These are phyloP conservation scores for Saussurea involucrata DNA, from an alignment of 129 eudicot species.

Conservation along the genomic window DNA sequence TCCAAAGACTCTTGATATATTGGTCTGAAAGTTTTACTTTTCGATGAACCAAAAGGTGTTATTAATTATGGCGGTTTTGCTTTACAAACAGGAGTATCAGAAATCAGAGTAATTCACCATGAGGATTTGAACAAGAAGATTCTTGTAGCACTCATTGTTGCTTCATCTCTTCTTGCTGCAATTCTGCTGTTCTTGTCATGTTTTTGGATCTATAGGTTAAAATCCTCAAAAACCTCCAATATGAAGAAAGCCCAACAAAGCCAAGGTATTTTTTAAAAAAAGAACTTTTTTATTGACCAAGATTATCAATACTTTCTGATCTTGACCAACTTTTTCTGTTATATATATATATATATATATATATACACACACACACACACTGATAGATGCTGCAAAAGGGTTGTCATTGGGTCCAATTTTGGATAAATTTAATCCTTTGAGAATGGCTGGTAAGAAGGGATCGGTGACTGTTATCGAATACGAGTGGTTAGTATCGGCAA, in stretches of 20 bases:
- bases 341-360: not conserved
- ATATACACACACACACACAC: not conserved
- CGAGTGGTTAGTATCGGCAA: conserved; percentile 69
- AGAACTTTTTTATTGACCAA: not conserved
- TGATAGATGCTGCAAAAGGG: conserved; percentile 65
- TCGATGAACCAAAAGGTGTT: not conserved
- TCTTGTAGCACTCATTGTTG: conserved; percentile 67
- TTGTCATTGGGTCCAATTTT: conserved; percentile 58
- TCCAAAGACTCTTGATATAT: not conserved
- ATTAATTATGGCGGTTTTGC: not conserved
- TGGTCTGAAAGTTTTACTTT: not conserved
- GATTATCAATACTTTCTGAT: conserved; percentile 1
- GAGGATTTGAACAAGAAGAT: conserved; percentile 67
- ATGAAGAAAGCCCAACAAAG: conserved; percentile 30
- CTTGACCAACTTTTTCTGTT: conserved; percentile 12
- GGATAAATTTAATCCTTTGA: conserved; percentile 59
- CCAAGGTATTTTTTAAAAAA: conserved; percentile 45
- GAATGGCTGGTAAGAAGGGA: conserved; percentile 71
- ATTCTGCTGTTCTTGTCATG: conserved; percentile 55
- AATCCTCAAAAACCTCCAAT: conserved; percentile 36
- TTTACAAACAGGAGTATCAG: conserved; percentile 41
- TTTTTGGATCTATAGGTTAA: conserved; percentile 58
- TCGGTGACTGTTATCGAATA: conserved; percentile 62
- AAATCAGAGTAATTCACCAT: conserved; percentile 54
- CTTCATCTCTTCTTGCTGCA: conserved; percentile 67